Conservation (phyloP, 2,329 filamentous ascomycete species). For the Fusarium tanahbumbuense region DNA sequence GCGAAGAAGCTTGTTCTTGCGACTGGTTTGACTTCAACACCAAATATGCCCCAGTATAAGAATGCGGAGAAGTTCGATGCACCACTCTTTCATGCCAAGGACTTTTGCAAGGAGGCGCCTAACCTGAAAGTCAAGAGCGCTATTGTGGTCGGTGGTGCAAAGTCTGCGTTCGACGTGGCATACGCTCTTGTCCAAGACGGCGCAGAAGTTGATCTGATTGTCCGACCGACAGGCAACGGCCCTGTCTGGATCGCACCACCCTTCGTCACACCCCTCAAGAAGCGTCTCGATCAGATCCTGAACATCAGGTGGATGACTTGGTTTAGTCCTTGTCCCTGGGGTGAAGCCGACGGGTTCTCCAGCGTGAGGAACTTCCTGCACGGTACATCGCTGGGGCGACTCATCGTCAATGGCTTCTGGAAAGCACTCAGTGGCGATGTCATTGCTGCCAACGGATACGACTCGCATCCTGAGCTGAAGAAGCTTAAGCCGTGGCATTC, state of each 20-base stretch:
- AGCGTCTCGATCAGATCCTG: slow-evolving; percentile 68
- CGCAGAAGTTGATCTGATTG: slow-evolving; percentile 62
- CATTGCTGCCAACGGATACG: slow-evolving; percentile 58
- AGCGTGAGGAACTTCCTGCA: slow-evolving; percentile 62
- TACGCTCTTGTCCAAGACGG: slow-evolving; percentile 65
- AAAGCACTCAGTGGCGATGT: slow-evolving; percentile 60
- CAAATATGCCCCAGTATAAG: slow-evolving; percentile 55
- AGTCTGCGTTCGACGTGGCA: slow-evolving; percentile 69
- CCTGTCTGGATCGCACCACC: slow-evolving; percentile 66
- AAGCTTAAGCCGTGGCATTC: slow-evolving; percentile 57
- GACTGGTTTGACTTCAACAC: slow-evolving; percentile 60
- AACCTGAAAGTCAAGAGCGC: slow-evolving; percentile 50
- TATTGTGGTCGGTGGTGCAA: slow-evolving; percentile 66
- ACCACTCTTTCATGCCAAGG: slow-evolving; percentile 58
- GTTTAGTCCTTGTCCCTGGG: slow-evolving; percentile 75
- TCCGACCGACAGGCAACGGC: slow-evolving; percentile 62
- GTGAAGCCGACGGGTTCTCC: slow-evolving; percentile 63
- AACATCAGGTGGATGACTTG: slow-evolving; percentile 68
- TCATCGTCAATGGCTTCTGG: slow-evolving; percentile 63
- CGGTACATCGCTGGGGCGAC: slow-evolving; percentile 60
- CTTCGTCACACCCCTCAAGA: slow-evolving; percentile 71
- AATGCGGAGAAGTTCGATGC: slow-evolving; percentile 53
- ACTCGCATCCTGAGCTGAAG: slow-evolving; percentile 53
- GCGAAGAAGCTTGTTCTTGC: slow-evolving; percentile 61
- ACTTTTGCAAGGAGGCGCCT: slow-evolving; percentile 52